Evolutionary conservation across 371 early-diverging fungal species (phyloP).

Genomic region (Mucor piriformis): DNA sequence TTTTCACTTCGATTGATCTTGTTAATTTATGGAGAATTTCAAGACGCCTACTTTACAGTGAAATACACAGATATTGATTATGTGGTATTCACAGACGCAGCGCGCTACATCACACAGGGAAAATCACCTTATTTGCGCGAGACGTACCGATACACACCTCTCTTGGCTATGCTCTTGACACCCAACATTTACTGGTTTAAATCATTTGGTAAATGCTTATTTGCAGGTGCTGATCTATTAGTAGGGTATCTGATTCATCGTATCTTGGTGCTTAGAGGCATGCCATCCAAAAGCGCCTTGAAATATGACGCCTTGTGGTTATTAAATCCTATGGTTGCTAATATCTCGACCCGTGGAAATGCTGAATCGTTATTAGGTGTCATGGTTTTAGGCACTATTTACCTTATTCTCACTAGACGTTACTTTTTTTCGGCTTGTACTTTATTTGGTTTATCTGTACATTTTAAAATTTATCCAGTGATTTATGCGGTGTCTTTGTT

Average conservation of each 20-base stretch:
- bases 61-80: slow-evolving; percentile 98
- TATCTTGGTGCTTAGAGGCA: slow-evolving; percentile 59
- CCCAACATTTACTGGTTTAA: slow-evolving; percentile 76
- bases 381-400: slow-evolving; percentile 78
- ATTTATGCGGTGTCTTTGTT: slow-evolving; percentile 86
- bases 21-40: slow-evolving; percentile 81
- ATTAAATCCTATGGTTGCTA: slow-evolving; percentile 94
- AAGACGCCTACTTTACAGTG: slow-evolving; percentile 82
- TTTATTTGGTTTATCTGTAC: slow-evolving; percentile 91
- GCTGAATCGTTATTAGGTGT: slow-evolving; percentile 86
- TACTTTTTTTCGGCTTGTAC: slow-evolving; percentile 61
- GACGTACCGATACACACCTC: slow-evolving; percentile 96
- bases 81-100: slow-evolving; percentile 94
- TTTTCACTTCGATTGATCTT: slow-evolving; percentile 65
- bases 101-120: slow-evolving; percentile 73
- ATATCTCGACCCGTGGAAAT: slow-evolving; percentile 94
- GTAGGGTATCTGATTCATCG: slow-evolving; percentile 72
- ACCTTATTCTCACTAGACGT: slow-evolving; percentile 60
- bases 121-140: slow-evolving; percentile 86
- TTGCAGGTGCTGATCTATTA: slow-evolving; percentile 77
- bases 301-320: slow-evolving; percentile 75
- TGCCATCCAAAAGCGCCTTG: slow-evolving; percentile 51
- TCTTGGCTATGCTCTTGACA: slow-evolving; percentile 83
- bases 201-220: slow-evolving; percentile 90
- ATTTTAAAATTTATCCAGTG: slow-evolving; percentile 96